phyloP scores from a whole-genome alignment of 345 rosid genomes.

The Camelina hispida region DNA sequence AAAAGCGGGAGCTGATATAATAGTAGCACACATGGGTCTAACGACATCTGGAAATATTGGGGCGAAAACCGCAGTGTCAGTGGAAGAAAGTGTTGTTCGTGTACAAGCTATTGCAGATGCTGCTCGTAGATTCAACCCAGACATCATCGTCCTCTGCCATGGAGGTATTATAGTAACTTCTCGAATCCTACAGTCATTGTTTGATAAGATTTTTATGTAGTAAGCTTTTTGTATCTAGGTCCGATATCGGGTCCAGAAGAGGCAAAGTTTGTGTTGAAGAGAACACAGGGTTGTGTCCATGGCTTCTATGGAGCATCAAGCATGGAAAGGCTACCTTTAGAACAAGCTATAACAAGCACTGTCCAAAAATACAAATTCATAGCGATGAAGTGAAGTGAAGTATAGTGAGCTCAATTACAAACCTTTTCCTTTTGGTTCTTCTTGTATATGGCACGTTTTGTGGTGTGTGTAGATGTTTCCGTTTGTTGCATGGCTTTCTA shows the following conservation, averaged over 20 bases:
- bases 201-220: not conserved
- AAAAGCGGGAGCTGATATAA: constrained; percentile 89
- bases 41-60: constrained; percentile 90
- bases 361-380: constrained; percentile 75
- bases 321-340: constrained; percentile 96
- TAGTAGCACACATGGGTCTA: constrained; percentile 98
- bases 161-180: constrained; percentile 64
- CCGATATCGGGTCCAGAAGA: constrained; percentile 83
- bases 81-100: constrained; percentile 73
- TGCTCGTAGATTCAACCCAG: constrained; percentile 65
- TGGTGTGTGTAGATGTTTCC: constrained; percentile 9
- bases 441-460: constrained; percentile 15
- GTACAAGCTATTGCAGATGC: constrained; percentile 93
- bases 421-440: not conserved
- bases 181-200: not conserved
- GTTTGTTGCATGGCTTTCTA: not conserved
- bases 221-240: constrained; percentile 53
- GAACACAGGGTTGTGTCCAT: constrained; percentile 71
- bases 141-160: constrained; percentile 78
- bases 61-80: constrained; percentile 79
- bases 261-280: constrained; percentile 75
- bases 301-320: constrained; percentile 98
- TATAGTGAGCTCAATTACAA: not conserved
- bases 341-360: constrained; percentile 77
- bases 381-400: constrained; percentile 55